Evolutionary conservation across 2,329 filamentous ascomycete species (phyloP).

Genomic region (Cordyceps pruinosa): DNA sequence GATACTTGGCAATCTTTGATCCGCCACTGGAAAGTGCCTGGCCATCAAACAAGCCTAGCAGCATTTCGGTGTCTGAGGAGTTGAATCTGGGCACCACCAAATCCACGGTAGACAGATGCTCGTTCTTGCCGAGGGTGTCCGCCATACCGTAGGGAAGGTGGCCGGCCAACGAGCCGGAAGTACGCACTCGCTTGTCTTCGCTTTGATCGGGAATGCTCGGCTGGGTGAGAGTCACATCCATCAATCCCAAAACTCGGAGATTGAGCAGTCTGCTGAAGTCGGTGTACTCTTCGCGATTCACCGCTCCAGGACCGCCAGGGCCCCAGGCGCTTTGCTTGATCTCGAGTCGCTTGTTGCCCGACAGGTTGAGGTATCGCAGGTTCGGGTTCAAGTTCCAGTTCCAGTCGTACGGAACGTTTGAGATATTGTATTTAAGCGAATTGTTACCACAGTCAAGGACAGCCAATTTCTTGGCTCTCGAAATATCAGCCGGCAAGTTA

Average conservation of each 20-base stretch:
- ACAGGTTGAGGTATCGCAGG: constrained; percentile 89
- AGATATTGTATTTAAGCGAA: constrained; percentile 94
- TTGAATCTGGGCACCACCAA: constrained; percentile 91
- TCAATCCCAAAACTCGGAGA: constrained; percentile 81
- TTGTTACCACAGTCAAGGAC: constrained; percentile 95
- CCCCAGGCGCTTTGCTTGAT: constrained; percentile 58
- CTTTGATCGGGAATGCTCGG: constrained; percentile 91
- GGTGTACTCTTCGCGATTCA: constrained; percentile 61
- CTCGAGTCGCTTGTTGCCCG: constrained; percentile 91
- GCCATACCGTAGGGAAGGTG: constrained; percentile 95
- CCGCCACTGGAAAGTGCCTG: constrained; percentile 83
- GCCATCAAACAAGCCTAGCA: constrained; percentile 94
- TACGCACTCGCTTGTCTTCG: constrained; percentile 89
- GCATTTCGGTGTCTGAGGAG: constrained; percentile 79
- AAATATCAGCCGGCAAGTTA: constrained; percentile 89
- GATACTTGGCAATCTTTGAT: constrained; percentile 90
- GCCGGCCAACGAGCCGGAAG: constrained; percentile 90
- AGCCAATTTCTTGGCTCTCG: constrained; percentile 84
- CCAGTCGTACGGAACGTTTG: constrained; percentile 98
- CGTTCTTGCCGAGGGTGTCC: constrained; percentile 84
- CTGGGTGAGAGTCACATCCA: constrained; percentile 95
- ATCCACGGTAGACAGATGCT: constrained; percentile 92
- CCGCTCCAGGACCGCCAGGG: constrained; percentile 44
- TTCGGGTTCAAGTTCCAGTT: constrained; percentile 99
- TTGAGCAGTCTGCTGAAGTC: constrained; percentile 84